Evolutionary conservation across 768 basidiomycete genomes (phyloP), one percentile per base, ranked within the genome.

Genomic region (Plicaturopsis crispa): DNA sequence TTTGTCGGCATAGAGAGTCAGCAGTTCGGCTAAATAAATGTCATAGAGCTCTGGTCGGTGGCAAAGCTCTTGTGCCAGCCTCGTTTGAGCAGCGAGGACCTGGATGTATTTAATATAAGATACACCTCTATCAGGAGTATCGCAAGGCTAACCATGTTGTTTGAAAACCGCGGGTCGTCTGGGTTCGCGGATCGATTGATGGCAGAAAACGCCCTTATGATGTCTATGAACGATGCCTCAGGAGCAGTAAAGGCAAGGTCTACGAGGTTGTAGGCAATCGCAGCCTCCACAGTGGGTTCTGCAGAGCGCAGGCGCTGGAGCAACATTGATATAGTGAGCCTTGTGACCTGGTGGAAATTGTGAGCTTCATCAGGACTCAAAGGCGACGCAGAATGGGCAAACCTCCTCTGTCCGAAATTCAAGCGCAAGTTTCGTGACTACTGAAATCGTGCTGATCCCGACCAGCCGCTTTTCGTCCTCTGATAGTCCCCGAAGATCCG

Each of bases 51-150:
- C 88, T 3, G 86, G 76, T 24, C 85, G 72, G 28, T 72, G 70
- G 48, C 71, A 61, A 19, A 94, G 55, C 47, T 90, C 87, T 53
- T 82, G 80, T 2, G 91, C 88, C 21, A 97, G 71, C 35, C 86
- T 73, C 3, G 91, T 94, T 58, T 94, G 91, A 4, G 92, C 91
- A 7, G 89, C 87, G 26, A 96, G 65, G 12, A 96, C 77, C 86
- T 90, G 46, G 3, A 44, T 11, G n/a, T n/a, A 35, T 7, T 21
- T 30, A 20, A 39, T 14, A 19, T 18, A 5, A 41, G 23, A 4
- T 16, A 31, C n/a, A n/a, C 17, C 14, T 21, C n/a, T 4, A 26
- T 35, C 26, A 28, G 14, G 26, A 8, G 8, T 8, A 33, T 5
- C 14, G 22, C 18, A 19, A n/a, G 24, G 43, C 36, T 20, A 53